phyloP scores from a whole-genome alignment of 495 filamentous ascomycete species.

The Clavariopsis aquatica region DNA sequence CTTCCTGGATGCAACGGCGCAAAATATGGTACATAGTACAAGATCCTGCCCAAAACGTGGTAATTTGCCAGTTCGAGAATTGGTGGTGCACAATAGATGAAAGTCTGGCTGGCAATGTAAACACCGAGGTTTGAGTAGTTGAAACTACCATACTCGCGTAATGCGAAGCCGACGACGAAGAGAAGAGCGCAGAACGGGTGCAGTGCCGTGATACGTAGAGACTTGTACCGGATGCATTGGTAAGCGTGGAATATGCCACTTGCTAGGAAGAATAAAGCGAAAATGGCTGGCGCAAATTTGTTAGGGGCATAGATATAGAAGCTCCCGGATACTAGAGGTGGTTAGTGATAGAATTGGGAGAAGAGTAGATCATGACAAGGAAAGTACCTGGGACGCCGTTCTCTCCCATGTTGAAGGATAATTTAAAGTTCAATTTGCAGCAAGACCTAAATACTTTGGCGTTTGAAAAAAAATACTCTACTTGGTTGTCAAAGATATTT shows the following conservation, averaged over 20 bases:
- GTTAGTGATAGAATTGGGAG: background rate
- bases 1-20: conserved; percentile 72
- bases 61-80: conserved; percentile 71
- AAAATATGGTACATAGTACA: conserved; percentile 73
- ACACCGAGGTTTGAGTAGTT: conserved; percentile 54
- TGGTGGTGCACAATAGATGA: conserved; percentile 68
- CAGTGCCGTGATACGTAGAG: conserved; percentile 57
- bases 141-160: conserved; percentile 59
- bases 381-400: background rate
- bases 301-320: conserved; percentile 12
- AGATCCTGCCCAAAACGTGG: conserved; percentile 66
- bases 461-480: too few relatives aligned
- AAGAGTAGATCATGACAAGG: background rate
- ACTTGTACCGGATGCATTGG: conserved; percentile 46
- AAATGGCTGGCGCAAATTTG: conserved; percentile 1
- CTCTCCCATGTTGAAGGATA: background rate
- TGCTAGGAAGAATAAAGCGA: conserved; percentile 2
- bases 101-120: conserved; percentile 61
- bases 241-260: background rate
- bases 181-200: conserved; percentile 53
- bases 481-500: background rate
- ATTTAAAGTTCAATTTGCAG: too few relatives aligned
- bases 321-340: conserved; percentile 7
- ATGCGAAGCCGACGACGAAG: conserved; percentile 60
- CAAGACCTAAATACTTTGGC: too few relatives aligned